Conservation (phyloP, 2,329 filamentous ascomycete species). For the Aspergillus sp. region DNA sequence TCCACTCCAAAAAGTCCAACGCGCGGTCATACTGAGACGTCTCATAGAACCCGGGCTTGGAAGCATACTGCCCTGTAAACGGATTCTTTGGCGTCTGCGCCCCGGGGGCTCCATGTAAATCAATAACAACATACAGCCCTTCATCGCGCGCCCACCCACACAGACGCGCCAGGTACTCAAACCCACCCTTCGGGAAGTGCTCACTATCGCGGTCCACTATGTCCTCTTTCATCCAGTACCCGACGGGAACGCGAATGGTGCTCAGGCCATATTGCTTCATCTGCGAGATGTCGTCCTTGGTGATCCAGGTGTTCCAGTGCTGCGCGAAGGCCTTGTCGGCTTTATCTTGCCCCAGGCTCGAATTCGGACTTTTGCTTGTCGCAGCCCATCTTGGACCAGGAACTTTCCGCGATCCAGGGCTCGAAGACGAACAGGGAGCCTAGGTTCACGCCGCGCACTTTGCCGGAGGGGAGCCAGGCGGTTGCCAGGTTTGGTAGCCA, state of each 20-base stretch:
- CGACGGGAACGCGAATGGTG: constrained; percentile 47
- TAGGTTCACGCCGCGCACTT: constrained; percentile 50
- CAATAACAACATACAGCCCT: constrained; percentile 48
- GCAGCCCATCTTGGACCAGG: constrained; percentile 46
- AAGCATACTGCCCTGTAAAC: constrained; percentile 41
- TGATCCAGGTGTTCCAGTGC: constrained; percentile 48
- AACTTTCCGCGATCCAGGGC: constrained; percentile 44
- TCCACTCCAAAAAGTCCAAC: constrained; percentile 48
- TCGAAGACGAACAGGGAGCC: constrained; percentile 47
- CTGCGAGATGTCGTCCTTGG: constrained; percentile 40
- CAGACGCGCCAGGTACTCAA: constrained; percentile 41
- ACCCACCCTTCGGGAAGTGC: constrained; percentile 44
- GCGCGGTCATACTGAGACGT: constrained; percentile 51
- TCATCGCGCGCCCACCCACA: constrained; percentile 43
- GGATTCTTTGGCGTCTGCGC: constrained; percentile 41
- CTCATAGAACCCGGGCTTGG: constrained; percentile 47
- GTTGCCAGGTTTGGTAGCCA: background rate
- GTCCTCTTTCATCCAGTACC: constrained; percentile 49
- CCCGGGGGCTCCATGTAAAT: constrained; percentile 46
- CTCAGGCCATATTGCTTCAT: constrained; percentile 47
- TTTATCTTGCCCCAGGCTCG: constrained; percentile 38
- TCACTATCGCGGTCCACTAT: constrained; percentile 42
- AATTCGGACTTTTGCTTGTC: constrained; percentile 42
- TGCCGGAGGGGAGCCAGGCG: constrained; percentile 22
- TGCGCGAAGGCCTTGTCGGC: constrained; percentile 42